Percentiles rank a stretch among this genome's conserved stretches.
These are phyloP conservation scores for Irpex sp. DNA, from an alignment of 1,284 basidiomycete genomes.

Conservation along the genomic window DNA sequence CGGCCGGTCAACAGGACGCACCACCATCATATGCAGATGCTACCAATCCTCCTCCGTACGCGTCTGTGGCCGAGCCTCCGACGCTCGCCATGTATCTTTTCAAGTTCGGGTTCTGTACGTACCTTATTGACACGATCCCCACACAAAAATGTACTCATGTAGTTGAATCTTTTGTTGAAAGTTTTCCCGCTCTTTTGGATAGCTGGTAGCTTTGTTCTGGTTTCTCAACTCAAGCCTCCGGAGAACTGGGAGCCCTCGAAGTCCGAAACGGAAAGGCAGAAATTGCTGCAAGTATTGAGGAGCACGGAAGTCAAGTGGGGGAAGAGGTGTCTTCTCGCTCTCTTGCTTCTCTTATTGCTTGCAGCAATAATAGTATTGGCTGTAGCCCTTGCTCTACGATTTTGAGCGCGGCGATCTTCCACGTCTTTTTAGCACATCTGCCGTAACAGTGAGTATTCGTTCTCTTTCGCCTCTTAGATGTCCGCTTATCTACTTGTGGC, in stretches of 20 bases:
- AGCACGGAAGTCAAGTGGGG: conserved; percentile 38
- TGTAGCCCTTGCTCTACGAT: conserved; percentile 14
- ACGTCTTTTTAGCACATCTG: neutral
- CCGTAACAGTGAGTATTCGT: neutral
- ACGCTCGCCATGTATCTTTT: conserved; percentile 32
- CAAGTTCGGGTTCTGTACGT: conserved; percentile 30
- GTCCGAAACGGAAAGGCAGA: conserved; percentile 32
- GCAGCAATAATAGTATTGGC: conserved; percentile 14
- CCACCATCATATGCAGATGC: conserved; percentile 23
- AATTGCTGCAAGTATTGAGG: conserved; percentile 34
- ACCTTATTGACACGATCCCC: neutral
- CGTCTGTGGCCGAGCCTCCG: conserved; percentile 23
- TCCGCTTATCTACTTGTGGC: too few relatives aligned
- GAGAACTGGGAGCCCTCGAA: conserved; percentile 36
- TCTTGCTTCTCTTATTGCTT: conserved; percentile 14
- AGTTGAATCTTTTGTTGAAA: conserved; percentile 11
- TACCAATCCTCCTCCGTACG: conserved; percentile 23
- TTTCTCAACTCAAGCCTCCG: conserved; percentile 34
- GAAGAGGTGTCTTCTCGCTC: conserved; percentile 32
- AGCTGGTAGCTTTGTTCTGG: conserved; percentile 35
- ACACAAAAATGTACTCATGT: neutral
- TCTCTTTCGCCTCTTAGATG: too few relatives aligned
- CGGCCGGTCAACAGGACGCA: conserved; percentile 1
- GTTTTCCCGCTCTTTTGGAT: conserved; percentile 44
- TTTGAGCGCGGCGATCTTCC: neutral